Conservation (phyloP, 2,329 filamentous ascomycete species). For the Claviceps sp. region DNA sequence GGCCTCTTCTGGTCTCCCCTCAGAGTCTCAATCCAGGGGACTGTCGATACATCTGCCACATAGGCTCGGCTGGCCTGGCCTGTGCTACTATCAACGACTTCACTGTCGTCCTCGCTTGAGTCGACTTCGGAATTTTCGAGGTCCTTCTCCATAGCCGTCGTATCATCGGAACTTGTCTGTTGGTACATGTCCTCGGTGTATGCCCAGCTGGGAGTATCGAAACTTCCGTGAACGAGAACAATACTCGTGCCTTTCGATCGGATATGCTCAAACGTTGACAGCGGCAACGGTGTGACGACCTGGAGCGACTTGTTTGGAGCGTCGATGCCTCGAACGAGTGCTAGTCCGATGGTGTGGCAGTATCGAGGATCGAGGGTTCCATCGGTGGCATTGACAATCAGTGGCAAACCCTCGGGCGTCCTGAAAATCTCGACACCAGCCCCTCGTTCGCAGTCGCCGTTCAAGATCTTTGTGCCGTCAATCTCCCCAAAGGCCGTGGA, state of each 20-base stretch:
- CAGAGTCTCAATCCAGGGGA: slow-evolving; percentile 48
- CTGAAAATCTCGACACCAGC: slow-evolving; percentile 5
- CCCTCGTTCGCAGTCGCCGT: background rate
- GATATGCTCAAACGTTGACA: slow-evolving; percentile 25
- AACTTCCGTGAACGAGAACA: slow-evolving; percentile 53
- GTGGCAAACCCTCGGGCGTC: slow-evolving; percentile 43
- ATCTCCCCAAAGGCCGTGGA: slow-evolving; percentile 31
- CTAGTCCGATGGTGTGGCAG: slow-evolving; percentile 49
- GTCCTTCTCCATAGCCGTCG: slow-evolving; percentile 17
- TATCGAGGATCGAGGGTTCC: slow-evolving; percentile 44
- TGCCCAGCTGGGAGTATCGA: slow-evolving; percentile 57
- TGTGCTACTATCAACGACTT: slow-evolving; percentile 6
- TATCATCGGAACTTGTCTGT: slow-evolving; percentile 19
- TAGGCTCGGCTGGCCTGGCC: slow-evolving; percentile 10
- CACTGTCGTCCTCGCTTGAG: slow-evolving; percentile 18
- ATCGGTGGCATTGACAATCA: slow-evolving; percentile 41
- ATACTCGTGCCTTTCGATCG: slow-evolving; percentile 32
- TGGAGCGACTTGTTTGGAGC: slow-evolving; percentile 38
- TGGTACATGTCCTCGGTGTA: slow-evolving; percentile 50
- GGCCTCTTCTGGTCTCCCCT: slow-evolving; percentile 41
- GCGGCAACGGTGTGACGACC: slow-evolving; percentile 47
- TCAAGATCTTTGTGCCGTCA: background rate
- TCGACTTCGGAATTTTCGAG: slow-evolving; percentile 22
- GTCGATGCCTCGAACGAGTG: slow-evolving; percentile 59
- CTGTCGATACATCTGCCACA: slow-evolving; percentile 15